Evolutionary conservation across 345 rosid genomes (phyloP).

Genomic region (Excoecaria agallocha): DNA sequence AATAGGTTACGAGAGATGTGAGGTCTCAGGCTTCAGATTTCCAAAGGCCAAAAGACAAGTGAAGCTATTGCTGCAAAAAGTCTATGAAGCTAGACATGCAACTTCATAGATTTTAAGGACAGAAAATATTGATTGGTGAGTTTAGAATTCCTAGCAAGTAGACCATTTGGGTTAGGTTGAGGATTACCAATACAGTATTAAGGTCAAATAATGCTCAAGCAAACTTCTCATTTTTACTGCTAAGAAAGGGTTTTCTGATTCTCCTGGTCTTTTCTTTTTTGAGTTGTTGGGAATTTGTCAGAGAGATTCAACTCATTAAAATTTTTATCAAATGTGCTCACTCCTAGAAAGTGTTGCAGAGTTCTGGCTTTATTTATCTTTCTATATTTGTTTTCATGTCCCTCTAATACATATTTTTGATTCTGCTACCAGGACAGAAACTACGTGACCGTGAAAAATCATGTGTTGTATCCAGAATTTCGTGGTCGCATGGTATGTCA

Average conservation of each 20-base stretch:
- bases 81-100: neutral
- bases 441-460: conserved; percentile 66
- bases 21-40: neutral
- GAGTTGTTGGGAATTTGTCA: neutral
- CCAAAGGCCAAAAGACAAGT: neutral
- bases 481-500: conserved; percentile 94
- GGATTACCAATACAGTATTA: neutral
- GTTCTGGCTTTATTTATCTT: conserved; percentile 4
- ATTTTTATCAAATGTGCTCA: neutral
- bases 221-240: neutral
- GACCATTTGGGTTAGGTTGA: neutral
- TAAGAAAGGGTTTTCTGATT: neutral
- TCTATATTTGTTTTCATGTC: conserved; percentile 5
- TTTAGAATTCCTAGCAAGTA: neutral
- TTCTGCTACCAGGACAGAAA: conserved; percentile 70
- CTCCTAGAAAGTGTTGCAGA: neutral
- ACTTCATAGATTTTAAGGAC: neutral
- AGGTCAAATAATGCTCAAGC: neutral
- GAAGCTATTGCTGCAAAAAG: neutral
- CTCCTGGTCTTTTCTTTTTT: neutral
- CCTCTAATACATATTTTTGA: conserved; percentile 8
- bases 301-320: conserved; percentile 4
- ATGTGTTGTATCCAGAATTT: conserved; percentile 77
- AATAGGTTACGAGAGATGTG: neutral
- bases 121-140: neutral